Percentiles rank a stretch among this genome's conserved stretches.
Conservation (phyloP, 1,284 basidiomycete species). For the Lentinula novae-zelandiae region DNA sequence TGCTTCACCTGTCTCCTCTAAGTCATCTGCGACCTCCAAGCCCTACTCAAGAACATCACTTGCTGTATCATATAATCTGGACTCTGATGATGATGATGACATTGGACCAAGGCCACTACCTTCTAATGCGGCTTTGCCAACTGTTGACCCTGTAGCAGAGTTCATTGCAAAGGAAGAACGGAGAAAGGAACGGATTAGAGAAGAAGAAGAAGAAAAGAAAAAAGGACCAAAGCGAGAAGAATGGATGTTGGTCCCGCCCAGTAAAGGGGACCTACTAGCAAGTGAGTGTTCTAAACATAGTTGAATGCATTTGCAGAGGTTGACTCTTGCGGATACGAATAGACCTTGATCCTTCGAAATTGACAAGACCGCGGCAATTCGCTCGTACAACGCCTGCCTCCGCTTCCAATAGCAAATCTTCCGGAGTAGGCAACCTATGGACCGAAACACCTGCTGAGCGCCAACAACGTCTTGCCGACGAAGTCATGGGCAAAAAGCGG, state of each 20-base stretch:
- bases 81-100: slow-evolving; percentile 64
- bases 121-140: slow-evolving; percentile 27
- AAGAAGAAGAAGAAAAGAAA: slow-evolving; percentile 68
- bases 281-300: slow-evolving; percentile 44
- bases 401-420: slow-evolving; percentile 41
- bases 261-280: slow-evolving; percentile 68
- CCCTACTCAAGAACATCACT: slow-evolving; percentile 17
- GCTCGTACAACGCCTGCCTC: slow-evolving; percentile 50
- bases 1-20: slow-evolving; percentile 19
- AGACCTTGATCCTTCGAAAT: slow-evolving; percentile 70
- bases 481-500: slow-evolving; percentile 80
- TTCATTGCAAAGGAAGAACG: slow-evolving; percentile 83
- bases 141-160: slow-evolving; percentile 63
- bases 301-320: slow-evolving; percentile 24
- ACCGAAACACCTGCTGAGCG: slow-evolving; percentile 91
- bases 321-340: slow-evolving; percentile 20
- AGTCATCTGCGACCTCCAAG: slow-evolving; percentile 26
- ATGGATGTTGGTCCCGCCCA: slow-evolving; percentile 94
- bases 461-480: slow-evolving; percentile 81
- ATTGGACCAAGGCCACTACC: slow-evolving; percentile 76
- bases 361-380: slow-evolving; percentile 69
- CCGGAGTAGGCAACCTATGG: slow-evolving; percentile 53
- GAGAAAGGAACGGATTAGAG: slow-evolving; percentile 58
- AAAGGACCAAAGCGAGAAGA: slow-evolving; percentile 80
- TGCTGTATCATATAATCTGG: slow-evolving; percentile 35